Evolutionary conservation across 2,329 filamentous ascomycete genomes (phyloP).

Genomic region (Alternaria novae-zelandiae): DNA sequence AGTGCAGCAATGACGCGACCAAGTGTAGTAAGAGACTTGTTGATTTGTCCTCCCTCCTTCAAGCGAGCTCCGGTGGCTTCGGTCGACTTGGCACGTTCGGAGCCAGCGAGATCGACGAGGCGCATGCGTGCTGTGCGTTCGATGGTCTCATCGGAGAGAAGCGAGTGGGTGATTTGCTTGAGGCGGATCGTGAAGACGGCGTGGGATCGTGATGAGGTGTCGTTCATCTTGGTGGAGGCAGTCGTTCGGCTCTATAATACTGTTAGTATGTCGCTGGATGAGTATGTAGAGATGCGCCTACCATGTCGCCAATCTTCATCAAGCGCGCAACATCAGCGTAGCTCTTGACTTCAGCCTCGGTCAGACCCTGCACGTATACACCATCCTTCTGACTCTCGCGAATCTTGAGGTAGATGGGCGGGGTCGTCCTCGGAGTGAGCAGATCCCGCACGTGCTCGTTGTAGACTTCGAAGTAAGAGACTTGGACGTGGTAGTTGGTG

Average conservation of each 20-base stretch:
- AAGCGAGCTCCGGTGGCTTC: slow-evolving; percentile 91
- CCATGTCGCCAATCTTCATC: slow-evolving; percentile 85
- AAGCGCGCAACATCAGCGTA: slow-evolving; percentile 85
- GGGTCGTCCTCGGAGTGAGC: slow-evolving; percentile 77
- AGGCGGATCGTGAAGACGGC: slow-evolving; percentile 98
- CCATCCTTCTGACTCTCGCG: slow-evolving; percentile 94
- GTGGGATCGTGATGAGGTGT: slow-evolving; percentile 94
- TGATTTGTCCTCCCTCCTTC: slow-evolving; percentile 96
- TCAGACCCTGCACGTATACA: slow-evolving; percentile 95
- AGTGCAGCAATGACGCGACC: slow-evolving; percentile 95
- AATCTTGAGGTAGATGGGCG: slow-evolving; percentile 94
- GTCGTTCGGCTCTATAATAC: slow-evolving; percentile 71
- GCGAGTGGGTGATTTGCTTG: slow-evolving; percentile 97
- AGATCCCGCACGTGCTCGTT: slow-evolving; percentile 98
- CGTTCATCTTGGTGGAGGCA: slow-evolving; percentile 98
- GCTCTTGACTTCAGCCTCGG: slow-evolving; percentile 87
- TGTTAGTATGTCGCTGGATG: slow-evolving; percentile 11
- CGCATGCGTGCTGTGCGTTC: slow-evolving; percentile 93
- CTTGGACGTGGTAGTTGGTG: slow-evolving; percentile 94
- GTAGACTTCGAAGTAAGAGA: slow-evolving; percentile 99
- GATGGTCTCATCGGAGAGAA: slow-evolving; percentile 96
- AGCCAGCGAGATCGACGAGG: slow-evolving; percentile 92
- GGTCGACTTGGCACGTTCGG: slow-evolving; percentile 91
- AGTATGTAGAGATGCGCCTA: slow-evolving; percentile 15
- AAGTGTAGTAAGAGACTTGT: slow-evolving; percentile 95